Base-by-base conservation (phyloP, 768 basidiomycete genomes). In the Pulveroboletus sp. region DNA sequence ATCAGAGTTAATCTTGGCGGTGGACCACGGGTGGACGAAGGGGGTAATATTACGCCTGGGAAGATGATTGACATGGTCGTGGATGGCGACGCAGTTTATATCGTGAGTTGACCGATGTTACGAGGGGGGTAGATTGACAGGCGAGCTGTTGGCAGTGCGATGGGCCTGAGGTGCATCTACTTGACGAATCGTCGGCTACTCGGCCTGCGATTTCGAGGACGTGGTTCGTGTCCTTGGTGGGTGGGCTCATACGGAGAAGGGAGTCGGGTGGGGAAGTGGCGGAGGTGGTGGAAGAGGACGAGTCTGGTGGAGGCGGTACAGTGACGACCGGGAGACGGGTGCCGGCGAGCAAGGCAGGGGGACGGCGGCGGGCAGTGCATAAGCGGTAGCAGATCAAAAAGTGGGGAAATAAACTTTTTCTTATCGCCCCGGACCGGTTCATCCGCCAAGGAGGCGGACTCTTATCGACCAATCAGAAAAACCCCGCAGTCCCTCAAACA, bases 11-110 rank as follows among this genome's bases (percentile, higher is more conserved):
- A 82, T 60, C 67, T 86, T 5, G 83, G 83, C 11, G 81, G 78
- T 28, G 65, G 69, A 12, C 70, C 71, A 42, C 73, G 72, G 21
- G 50, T 68, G 7, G 80, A 84, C 56, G 82, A 80, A 50, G 81
- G 80, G 46, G 85, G 84, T 5, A 76, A 78, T 50, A 54, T 67
- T 15, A 61, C 71, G 21, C 64, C 67, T 28, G 78, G 75, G 8
- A 79, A 76, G 64, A 77, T 71, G 69, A 71, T 92, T 51, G 89
- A 93, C 52, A 82, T 92, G 82, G 75, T 91, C 17, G 91, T 94
- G 10, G 86, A 91, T 51, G 82, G 82, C 39, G 71, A 78, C 38
- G 63, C 83, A 33, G 89, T 93, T 36, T 93, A 79, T 69, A 75
- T 92, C 49, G 88, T 90, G 63, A 66, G 86, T 77, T 41, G 33